Evolutionary conservation across 2,329 filamentous ascomycete species (phyloP).

Genomic region (Grosmannia huntii): DNA sequence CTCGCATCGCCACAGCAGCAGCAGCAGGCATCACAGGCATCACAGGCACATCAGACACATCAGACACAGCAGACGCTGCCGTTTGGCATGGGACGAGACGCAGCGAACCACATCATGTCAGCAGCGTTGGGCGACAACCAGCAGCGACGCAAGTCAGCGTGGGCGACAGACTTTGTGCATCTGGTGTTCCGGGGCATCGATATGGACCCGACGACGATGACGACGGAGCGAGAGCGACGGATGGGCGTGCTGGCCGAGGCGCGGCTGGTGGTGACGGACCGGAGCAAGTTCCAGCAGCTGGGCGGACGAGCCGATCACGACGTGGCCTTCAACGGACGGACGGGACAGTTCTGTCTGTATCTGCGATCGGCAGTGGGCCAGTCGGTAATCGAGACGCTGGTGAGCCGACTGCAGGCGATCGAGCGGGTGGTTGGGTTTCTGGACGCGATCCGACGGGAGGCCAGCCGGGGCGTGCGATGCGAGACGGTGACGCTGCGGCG

Average conservation of each 20-base stretch:
- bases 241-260: conserved; percentile 36
- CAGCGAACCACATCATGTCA: neutral
- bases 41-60: too few species aligned
- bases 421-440: conserved; percentile 60
- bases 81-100: neutral
- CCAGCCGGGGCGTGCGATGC: conserved; percentile 37
- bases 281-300: conserved; percentile 41
- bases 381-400: conserved; percentile 45
- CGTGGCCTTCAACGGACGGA: conserved; percentile 45
- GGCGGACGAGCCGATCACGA: conserved; percentile 44
- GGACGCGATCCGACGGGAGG: conserved; percentile 46
- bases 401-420: conserved; percentile 49
- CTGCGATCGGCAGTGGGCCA: conserved; percentile 46
- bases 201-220: conserved; percentile 17
- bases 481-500: conserved; percentile 47
- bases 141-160: conserved; percentile 17
- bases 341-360: conserved; percentile 50
- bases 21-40: neutral
- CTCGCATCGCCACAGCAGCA: conserved; percentile 8
- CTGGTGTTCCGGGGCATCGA: conserved; percentile 41
- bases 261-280: conserved; percentile 39
- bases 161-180: conserved; percentile 47
- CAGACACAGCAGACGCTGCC: neutral
- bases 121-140: neutral
- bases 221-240: conserved; percentile 2